phyloP scores from a whole-genome alignment of 352 stramenopile genomes.

The Pythium aristosporum region DNA sequence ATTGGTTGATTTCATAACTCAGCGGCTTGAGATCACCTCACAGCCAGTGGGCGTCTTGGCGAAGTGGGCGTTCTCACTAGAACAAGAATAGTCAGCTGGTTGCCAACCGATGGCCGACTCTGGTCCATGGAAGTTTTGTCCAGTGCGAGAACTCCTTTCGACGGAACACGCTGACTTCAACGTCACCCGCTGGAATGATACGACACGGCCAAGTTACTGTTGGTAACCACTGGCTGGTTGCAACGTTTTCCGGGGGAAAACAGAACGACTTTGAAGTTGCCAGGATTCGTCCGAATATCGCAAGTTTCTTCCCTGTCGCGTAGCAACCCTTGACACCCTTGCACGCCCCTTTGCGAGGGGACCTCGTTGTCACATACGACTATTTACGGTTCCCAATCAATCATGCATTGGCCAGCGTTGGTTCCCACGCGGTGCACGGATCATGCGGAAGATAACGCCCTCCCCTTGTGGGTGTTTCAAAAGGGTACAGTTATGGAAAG shows the following conservation, averaged over 20 bases:
- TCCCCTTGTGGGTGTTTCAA: background rate
- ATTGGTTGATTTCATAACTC: conserved; percentile 10
- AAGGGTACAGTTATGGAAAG: conserved; percentile 16
- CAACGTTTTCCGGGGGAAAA: background rate
- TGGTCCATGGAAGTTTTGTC: conserved; percentile 5
- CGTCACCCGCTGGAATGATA: too few relatives aligned
- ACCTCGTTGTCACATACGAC: background rate
- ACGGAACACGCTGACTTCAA: background rate
- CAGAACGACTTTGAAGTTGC: background rate
- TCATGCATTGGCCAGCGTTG: too few relatives aligned
- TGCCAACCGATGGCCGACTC: conserved; percentile 5
- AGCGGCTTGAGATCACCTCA: conserved; percentile 6
- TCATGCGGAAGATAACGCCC: conserved; percentile 19
- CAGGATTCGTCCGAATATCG: background rate
- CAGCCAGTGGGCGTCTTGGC: background rate
- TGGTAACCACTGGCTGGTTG: background rate
- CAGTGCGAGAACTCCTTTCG: background rate
- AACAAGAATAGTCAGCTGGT: conserved; percentile 3
- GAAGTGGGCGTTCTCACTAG: conserved; percentile 12
- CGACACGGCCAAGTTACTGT: too few relatives aligned
- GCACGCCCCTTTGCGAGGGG: background rate
- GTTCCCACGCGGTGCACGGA: too few relatives aligned
- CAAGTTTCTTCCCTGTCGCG: background rate
- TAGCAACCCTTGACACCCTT: background rate
- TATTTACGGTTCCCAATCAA: too few relatives aligned